Evolutionary conservation across 1,284 basidiomycete species (phyloP), one percentile per base, ranked within the genome.

Genomic region (Albatrellus sp.): DNA sequence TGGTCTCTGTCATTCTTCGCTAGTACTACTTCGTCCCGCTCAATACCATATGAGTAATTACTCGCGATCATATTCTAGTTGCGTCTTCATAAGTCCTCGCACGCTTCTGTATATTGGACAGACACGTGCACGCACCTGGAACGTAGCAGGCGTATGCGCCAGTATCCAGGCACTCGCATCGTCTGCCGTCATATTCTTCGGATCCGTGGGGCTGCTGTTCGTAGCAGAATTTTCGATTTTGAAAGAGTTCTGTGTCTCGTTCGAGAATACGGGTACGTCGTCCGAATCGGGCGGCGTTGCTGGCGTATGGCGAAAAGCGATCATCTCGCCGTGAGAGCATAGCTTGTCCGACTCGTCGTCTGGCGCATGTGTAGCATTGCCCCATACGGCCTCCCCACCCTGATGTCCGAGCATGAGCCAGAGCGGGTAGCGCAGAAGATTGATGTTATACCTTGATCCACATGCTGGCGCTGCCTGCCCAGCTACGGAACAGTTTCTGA

Each of bases 31-130:
- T 80, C 77, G 55, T 93, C 75, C 9, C 78, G 72, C 65, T 98
- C 93, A 40, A 98, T 84, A 0, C 91, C 93, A 61, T 81, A 84
- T n/a, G 88, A 92, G 63, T 94, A 98, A 60, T 98, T 98, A 1
- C 72, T 72, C 36, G 68, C 70, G 35, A 98, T 68, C 94, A 98
- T 98, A 69, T 77, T 80, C 80, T 93, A 60, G 10, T 24, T n/a
- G 11, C 19, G 12, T n/a, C 41, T 52, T 44, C 29, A 39, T 37
- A 31, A 39, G 29, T 38, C 19, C 7, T n/a, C 5, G 16, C 19
- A n/a, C 40, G n/a, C 43, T 17, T n/a, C 19, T 36, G 20, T 14
- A 24, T 29, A 19, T 19, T 48, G 40, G 31, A 5, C 13, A 42
- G 28, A 32, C 24, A 7, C 7, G 17, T 5, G 32, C 14, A 47